Conservation (phyloP, 176 grass and related monocot genomes). For the Aegilops bicornis region DNA sequence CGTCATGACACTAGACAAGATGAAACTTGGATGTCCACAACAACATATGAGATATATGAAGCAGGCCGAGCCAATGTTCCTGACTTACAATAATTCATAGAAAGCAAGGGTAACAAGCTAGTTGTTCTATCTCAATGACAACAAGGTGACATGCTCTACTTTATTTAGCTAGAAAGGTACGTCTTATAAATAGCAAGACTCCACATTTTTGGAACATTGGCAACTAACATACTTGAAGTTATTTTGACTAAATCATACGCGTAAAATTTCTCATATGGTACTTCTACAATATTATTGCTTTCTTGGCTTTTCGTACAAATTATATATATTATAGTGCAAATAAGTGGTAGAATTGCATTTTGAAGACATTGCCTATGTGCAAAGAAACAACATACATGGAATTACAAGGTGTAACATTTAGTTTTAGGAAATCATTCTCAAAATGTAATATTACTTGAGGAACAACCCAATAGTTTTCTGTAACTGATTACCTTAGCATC, state of each 20-base stretch:
- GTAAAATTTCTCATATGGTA: background rate
- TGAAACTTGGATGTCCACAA: background rate
- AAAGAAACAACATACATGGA: background rate
- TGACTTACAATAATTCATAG: background rate
- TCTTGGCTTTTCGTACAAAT: background rate
- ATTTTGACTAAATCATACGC: background rate
- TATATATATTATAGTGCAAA: background rate
- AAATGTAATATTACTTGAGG: background rate
- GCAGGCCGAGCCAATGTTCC: background rate
- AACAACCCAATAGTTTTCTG: background rate
- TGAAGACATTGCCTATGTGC: no score
- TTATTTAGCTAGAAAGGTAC: background rate
- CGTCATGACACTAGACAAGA: background rate
- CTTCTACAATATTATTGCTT: background rate
- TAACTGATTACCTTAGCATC: conserved; percentile 69
- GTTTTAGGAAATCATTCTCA: background rate
- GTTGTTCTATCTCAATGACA: background rate
- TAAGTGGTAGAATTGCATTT: background rate
- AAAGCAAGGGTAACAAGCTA: background rate
- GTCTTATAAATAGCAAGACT: background rate
- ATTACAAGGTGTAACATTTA: background rate
- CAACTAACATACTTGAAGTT: background rate
- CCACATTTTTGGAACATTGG: background rate
- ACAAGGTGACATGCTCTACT: background rate
- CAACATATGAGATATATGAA: background rate